Conservation (phyloP, 495 filamentous ascomycete species). For the Tuber indicum region DNA sequence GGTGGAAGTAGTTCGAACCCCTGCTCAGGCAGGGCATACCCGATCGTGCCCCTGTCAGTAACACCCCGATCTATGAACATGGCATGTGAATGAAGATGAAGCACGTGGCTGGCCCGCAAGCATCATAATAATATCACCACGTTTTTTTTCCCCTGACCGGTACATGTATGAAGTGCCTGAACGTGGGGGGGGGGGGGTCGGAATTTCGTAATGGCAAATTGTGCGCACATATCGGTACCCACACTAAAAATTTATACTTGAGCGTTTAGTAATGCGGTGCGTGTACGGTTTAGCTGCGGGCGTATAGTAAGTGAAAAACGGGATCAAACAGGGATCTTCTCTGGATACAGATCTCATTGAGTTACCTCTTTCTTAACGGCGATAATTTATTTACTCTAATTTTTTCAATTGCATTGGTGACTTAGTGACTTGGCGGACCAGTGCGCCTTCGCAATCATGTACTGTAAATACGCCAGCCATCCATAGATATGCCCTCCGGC, state of each 20-base stretch:
- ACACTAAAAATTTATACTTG: no score
- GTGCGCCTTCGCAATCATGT: background rate
- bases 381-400: background rate
- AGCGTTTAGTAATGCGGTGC: background rate
- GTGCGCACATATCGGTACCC: no score
- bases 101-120: no score
- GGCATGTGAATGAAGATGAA: background rate
- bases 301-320: background rate
- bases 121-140: background rate
- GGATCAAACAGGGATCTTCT: no score
- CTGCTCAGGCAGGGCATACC: background rate
- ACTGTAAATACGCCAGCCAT: background rate
- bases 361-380: background rate
- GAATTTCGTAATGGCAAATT: no score
- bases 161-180: no score
- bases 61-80: background rate
- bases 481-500: background rate
- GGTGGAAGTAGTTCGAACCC: no score
- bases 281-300: no score
- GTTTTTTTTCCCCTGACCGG: no score
- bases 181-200: no score
- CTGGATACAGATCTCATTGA: background rate
- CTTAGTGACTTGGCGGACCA: background rate
- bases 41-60: background rate
- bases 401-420: background rate